Evolutionary conservation across 2,329 filamentous ascomycete species (phyloP).

Genomic region (Alternaria sp.): DNA sequence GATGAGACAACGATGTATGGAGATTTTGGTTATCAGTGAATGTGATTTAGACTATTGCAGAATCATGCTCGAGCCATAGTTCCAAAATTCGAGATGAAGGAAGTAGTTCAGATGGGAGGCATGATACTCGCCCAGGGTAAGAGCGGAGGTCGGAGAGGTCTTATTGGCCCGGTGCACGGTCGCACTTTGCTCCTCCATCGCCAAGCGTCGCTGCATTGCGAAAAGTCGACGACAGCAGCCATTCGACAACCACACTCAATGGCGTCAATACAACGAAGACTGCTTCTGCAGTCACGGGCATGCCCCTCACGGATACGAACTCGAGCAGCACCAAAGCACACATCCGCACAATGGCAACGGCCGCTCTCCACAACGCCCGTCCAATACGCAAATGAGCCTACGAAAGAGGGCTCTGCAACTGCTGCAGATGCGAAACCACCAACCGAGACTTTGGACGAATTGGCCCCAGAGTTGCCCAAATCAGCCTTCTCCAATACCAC

Average conservation of each 20-base stretch:
- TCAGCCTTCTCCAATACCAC: conserved; percentile 7
- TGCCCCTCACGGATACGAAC: conserved; percentile 36
- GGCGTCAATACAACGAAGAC: conserved; percentile 47
- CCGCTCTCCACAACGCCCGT: conserved; percentile 41
- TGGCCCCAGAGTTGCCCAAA: conserved; percentile 4
- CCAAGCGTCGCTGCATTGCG: conserved; percentile 38
- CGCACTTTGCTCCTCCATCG: conserved; percentile 31
- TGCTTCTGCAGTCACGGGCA: conserved; percentile 43
- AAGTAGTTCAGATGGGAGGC: neutral
- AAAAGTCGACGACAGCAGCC: conserved; percentile 44
- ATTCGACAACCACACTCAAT: conserved; percentile 35
- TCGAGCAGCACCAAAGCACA: conserved; percentile 25
- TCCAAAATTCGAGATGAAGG: neutral
- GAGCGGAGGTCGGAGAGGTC: conserved; percentile 35
- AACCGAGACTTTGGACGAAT: conserved; percentile 16
- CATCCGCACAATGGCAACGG: conserved; percentile 44
- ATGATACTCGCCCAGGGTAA: conserved; percentile 3
- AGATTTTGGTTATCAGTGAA: too few species aligned
- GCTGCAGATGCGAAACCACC: conserved; percentile 17
- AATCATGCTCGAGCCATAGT: neutral
- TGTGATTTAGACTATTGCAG: neutral
- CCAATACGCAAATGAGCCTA: conserved; percentile 27
- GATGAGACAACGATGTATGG: neutral
- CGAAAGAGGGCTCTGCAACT: conserved; percentile 24
- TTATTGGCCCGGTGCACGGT: conserved; percentile 32